phyloP scores from a whole-genome alignment of 2,329 filamentous ascomycete species.

The Fragosphaeria purpurea region DNA sequence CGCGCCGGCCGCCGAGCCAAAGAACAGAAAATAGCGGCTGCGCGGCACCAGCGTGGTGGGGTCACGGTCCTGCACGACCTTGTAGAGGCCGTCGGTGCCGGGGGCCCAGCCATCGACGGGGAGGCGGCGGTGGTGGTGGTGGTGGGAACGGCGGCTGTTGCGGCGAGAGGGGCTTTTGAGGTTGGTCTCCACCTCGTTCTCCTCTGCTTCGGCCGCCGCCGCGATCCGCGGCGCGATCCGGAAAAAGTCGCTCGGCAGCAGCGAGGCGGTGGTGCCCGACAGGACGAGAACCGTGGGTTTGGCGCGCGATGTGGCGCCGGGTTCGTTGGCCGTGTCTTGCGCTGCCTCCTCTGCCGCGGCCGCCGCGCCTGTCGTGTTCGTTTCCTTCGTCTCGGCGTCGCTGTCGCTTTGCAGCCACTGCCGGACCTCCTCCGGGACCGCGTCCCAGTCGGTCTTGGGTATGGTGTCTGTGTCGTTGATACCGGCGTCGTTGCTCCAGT shows the following conservation, averaged over 20 bases:
- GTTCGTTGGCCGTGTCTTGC: no score
- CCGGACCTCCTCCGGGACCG: conserved; percentile 4
- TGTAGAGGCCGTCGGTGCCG: conserved; percentile 15
- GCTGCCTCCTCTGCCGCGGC: background rate
- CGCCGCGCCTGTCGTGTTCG: background rate
- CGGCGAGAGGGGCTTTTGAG: no score
- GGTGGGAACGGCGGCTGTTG: no score
- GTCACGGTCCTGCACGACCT: conserved; percentile 55
- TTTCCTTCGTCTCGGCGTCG: background rate
- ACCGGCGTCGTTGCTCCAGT: no score
- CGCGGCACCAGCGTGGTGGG: conserved; percentile 51
- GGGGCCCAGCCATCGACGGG: conserved; percentile 55
- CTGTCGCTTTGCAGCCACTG: conserved; percentile 8
- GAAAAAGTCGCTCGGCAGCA: conserved; percentile 61
- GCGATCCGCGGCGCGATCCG: conserved; percentile 51
- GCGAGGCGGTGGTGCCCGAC: conserved; percentile 44
- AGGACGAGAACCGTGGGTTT: conserved; percentile 39
- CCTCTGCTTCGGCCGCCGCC: background rate
- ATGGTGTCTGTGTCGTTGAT: no score
- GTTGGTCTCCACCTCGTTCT: no score
- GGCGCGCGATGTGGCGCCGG: background rate
- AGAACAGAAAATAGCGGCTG: conserved; percentile 61
- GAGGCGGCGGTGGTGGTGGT: background rate
- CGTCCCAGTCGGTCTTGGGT: background rate
- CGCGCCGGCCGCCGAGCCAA: conserved; percentile 50